Base-by-base conservation (phyloP, 2,329 filamentous ascomycete genomes). In the Aureobasidium mangrovei region DNA sequence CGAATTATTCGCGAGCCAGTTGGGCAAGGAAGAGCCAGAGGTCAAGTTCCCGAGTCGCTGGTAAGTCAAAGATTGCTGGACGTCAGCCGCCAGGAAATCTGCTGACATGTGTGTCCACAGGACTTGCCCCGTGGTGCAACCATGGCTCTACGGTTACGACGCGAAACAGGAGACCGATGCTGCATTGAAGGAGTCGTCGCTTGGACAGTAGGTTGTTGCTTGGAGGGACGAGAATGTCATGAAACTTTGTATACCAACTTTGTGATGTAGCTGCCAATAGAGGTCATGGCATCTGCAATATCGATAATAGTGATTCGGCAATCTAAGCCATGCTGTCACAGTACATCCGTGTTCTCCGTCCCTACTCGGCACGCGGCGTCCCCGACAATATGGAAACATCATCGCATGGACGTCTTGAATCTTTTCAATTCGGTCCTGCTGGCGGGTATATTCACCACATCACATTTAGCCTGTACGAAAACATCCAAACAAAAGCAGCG, bases 101-200 rank as follows among this genome's bases (percentile, higher is more conserved):
- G 47, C 47, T 51, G 47, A 51, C 47, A 41, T 41, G 9, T 24
- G 36, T 18, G 18, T 29, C 4, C 28, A 28, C 28, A 56, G 54
- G 54, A 81, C 77, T 1, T 84, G 82, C 62, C 81, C 80, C 0
- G 70, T 78, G 33, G 76, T 82, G 0, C 82, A 85, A 64, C 76
- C 77, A 0, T 85, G 81, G 79, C 58, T 86, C 44, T 86, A 80
- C 60, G 80, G 81, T 0, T 85, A 85, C 58, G 78, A 85, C 66
- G 79, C 80, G 3, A 75, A 77, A 56, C 68, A 69, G 29, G 81
- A 83, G 61, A 79, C 76, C 12, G 62, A 61, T 28, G 55, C 53
- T 8, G 66, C 65, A 24, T 56, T 68, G 51, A 58, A 42, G 18
- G 56, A 60, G 28, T 56, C 54, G 26, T 40, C 42, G 29, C 42